phyloP scores from a whole-genome alignment of 495 filamentous ascomycete species.

The Penicillium tannophilum region DNA sequence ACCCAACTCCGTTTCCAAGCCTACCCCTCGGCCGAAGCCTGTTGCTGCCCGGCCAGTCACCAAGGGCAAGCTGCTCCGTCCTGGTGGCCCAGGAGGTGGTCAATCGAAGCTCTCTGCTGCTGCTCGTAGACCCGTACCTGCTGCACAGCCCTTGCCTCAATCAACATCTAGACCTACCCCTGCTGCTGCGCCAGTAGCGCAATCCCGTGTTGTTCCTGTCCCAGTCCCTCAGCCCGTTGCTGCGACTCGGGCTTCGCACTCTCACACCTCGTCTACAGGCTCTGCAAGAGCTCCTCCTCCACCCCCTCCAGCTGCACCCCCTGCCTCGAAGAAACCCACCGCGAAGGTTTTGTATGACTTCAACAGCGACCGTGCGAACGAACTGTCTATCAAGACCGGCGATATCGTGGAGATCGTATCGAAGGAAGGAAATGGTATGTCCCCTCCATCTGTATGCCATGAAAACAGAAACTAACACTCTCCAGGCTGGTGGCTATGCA shows the following conservation, averaged over 20 bases:
- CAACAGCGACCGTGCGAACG: constrained; percentile 71
- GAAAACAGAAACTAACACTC: constrained; percentile 27
- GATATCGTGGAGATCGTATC: constrained; percentile 83
- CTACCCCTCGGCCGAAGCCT: constrained; percentile 82
- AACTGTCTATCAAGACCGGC: constrained; percentile 73
- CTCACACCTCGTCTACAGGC: constrained; percentile 53
- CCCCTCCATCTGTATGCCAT: constrained; percentile 1
- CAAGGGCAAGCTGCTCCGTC: constrained; percentile 80
- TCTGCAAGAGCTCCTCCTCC: constrained; percentile 68
- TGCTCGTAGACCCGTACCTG: constrained; percentile 39
- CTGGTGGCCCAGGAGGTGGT: constrained; percentile 82
- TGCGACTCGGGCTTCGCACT: constrained; percentile 49
- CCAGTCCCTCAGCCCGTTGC: constrained; percentile 49
- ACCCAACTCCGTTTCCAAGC: constrained; percentile 77
- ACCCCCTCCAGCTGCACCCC: constrained; percentile 66
- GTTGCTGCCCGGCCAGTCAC: constrained; percentile 88
- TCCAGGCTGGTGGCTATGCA: constrained; percentile 92
- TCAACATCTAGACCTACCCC: constrained; percentile 6
- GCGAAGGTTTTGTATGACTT: constrained; percentile 90
- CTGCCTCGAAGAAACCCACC: constrained; percentile 69
- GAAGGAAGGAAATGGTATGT: constrained; percentile 88
- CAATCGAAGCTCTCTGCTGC: constrained; percentile 68
- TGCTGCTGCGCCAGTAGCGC: constrained; percentile 16
- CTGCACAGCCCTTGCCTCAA: constrained; percentile 32
- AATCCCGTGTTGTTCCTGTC: constrained; percentile 38